These are phyloP conservation scores for Kalaharituber pfeilii DNA, from an alignment of 2,329 filamentous ascomycete species.

Conservation along the genomic window DNA sequence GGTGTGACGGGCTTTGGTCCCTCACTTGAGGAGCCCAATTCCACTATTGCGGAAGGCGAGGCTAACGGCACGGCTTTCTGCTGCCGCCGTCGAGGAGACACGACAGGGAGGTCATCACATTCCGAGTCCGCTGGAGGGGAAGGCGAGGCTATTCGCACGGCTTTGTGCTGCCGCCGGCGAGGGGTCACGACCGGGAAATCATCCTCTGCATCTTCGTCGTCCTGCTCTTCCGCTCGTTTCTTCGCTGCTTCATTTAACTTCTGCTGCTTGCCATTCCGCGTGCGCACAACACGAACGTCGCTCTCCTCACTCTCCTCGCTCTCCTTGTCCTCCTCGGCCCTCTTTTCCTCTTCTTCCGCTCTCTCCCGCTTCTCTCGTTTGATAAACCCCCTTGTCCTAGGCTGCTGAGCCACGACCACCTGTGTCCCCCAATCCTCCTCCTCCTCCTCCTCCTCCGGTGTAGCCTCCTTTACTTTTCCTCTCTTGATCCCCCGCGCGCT, in stretches of 20 bases:
- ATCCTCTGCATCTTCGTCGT: neutral
- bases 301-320: neutral
- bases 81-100: too few relatives aligned
- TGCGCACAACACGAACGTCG: neutral
- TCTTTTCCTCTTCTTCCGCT: slow-evolving; percentile 1
- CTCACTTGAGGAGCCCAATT: too few relatives aligned
- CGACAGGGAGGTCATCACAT: too few relatives aligned
- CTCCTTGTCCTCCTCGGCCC: neutral
- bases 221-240: too few relatives aligned
- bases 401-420: neutral
- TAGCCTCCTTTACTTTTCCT: slow-evolving; percentile 8
- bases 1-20: too few relatives aligned
- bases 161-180: neutral
- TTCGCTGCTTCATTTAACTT: neutral
- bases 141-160: neutral
- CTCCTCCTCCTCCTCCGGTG: slow-evolving; percentile 4
- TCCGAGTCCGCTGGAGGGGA: neutral
- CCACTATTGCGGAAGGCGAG: too few relatives aligned
- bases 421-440: neutral
- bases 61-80: too few relatives aligned
- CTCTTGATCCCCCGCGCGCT: slow-evolving; percentile 1
- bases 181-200: neutral
- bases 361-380: slow-evolving; percentile 7
- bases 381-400: neutral
- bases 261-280: neutral